A percentile compares a stretch with the other conserved stretches of the same genome.
phyloP scores from a whole-genome alignment of 2,329 filamentous ascomycete species.

The Fusarium siculi region DNA sequence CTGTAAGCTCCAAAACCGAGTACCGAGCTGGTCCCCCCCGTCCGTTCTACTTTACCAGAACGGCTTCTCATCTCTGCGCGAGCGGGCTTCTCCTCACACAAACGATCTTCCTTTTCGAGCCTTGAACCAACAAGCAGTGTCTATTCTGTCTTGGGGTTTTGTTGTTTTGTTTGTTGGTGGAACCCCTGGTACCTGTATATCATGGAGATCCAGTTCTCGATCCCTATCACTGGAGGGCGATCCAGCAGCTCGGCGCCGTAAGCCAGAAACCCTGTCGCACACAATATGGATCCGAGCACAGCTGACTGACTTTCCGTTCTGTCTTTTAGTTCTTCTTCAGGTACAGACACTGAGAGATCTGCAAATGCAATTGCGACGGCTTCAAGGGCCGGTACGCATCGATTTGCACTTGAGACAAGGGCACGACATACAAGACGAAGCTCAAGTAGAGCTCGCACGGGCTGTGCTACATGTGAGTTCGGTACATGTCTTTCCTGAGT shows the following conservation, averaged over 20 bases:
- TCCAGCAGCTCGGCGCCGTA: constrained; percentile 39
- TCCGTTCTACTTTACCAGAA: constrained; percentile 19
- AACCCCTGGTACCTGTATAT: constrained; percentile 1
- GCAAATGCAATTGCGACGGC: constrained; percentile 27
- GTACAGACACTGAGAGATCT: constrained; percentile 25
- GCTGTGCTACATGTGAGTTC: constrained; percentile 52
- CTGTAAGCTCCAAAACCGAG: constrained; percentile 20
- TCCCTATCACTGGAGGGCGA: constrained; percentile 42
- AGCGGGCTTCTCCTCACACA: constrained; percentile 22
- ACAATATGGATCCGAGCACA: constrained; percentile 15
- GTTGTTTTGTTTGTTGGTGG: constrained; percentile 4
- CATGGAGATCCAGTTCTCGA: constrained; percentile 55
- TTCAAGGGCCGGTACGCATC: constrained; percentile 47
- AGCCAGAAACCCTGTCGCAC: constrained; percentile 31
- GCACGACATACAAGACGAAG: constrained; percentile 53
- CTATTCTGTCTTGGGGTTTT: neutral
- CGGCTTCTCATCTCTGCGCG: constrained; percentile 25
- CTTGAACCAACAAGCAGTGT: neutral
- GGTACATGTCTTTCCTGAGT: neutral
- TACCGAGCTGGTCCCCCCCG: constrained; percentile 19
- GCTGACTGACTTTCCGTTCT: neutral
- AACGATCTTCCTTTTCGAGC: constrained; percentile 7
- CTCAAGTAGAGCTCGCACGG: constrained; percentile 52
- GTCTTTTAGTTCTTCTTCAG: constrained; percentile 31
- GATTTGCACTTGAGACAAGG: constrained; percentile 52